Evolutionary conservation across 768 basidiomycete genomes (phyloP).

Genomic region (Podaxis mareebaensis): DNA sequence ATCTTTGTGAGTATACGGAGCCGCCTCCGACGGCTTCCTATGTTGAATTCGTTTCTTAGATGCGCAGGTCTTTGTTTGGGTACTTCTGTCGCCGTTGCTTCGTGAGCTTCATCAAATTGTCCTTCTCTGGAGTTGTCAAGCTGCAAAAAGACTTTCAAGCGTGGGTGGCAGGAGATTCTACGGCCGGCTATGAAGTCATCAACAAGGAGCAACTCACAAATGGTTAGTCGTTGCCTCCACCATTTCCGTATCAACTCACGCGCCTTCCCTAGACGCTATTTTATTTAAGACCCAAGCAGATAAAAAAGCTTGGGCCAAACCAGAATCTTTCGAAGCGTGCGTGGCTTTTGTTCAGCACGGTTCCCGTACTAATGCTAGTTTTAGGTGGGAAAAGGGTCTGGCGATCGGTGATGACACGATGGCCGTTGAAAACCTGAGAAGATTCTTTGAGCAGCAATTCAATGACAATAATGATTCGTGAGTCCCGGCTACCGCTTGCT

Average conservation of each 20-base stretch:
- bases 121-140: constrained; percentile 68
- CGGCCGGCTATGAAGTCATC: constrained; percentile 48
- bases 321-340: constrained; percentile 61
- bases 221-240: constrained; percentile 12
- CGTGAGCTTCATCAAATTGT: constrained; percentile 73
- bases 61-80: constrained; percentile 76
- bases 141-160: constrained; percentile 65
- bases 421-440: constrained; percentile 69
- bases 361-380: background rate
- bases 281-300: constrained; percentile 68
- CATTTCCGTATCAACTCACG: no score
- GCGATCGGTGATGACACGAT: constrained; percentile 67
- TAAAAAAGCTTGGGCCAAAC: constrained; percentile 63
- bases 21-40: background rate
- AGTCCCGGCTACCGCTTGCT: constrained; percentile 27
- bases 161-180: constrained; percentile 55
- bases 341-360: constrained; percentile 22
- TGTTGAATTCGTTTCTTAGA: constrained; percentile 36
- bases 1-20: constrained; percentile 21
- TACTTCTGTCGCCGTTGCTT: constrained; percentile 80
- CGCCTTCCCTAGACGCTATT: constrained; percentile 41
- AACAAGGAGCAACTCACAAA: constrained; percentile 54
- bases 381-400: constrained; percentile 69
- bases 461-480: constrained; percentile 81
- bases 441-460: constrained; percentile 86